Evolutionary conservation across 768 basidiomycete species (phyloP), one percentile per base, ranked within the genome.

Genomic region (Holtermannia corniformis): DNA sequence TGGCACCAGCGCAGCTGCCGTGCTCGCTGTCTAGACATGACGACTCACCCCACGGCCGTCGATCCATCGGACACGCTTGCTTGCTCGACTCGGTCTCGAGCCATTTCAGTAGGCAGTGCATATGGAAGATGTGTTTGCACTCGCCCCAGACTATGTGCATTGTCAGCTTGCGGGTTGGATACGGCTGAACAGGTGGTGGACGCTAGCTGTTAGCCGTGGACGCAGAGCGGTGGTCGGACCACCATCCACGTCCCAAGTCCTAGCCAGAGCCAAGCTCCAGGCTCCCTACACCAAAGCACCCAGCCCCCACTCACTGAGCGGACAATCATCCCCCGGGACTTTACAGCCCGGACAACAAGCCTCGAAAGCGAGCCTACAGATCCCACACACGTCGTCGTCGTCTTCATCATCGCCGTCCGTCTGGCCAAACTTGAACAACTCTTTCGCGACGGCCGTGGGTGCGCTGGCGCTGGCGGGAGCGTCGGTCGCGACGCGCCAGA

Each of bases 71-170:
- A 77, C 95, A 99, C 61, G 92, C 89, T 61, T 86, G 84, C 71
- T 96, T 96, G 28, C 87, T 91, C 13, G 86, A 82, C 3, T 81
- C 75, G 0, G 91, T 92, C 3, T 83, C 83, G 55, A 96, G 81
- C 95, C 95, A 99, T 72, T 96, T 95, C 58, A 93, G 78, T 12
- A 99, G 75, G 73, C 93, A 97, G 71, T 99, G 93, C 88, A 96
- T 91, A 70, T 99, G 95, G 67, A 97, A 99, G 52, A 95, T 83
- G 70, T 97, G 95, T 4, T 83, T 88, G 67, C 93, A 99, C 74
- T 95, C 84, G 27, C 95, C 95, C 88, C 91, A 97, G 50, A 97
- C 93, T 97, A 59, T n/a, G 28, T n/a, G n/a, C n/a, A n/a, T 7
- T 26, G 22, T 41, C 44, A n/a, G 37, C 21, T 12, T 11, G 44